Evolutionary conservation across 2,329 filamentous ascomycete species (phyloP).

Genomic region (Venturia effusa): DNA sequence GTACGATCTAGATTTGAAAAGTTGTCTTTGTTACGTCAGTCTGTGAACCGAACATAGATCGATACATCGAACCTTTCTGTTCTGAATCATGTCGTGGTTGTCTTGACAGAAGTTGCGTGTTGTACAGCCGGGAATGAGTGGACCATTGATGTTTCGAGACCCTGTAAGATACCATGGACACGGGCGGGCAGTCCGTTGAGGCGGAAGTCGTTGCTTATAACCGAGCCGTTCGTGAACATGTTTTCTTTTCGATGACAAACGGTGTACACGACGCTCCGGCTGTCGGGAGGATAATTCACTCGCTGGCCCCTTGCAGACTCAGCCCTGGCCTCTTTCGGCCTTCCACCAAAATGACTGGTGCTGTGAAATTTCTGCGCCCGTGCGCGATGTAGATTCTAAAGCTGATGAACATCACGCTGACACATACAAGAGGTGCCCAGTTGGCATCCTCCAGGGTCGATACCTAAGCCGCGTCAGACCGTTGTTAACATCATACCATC

Average conservation of each 20-base stretch:
- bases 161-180: neutral
- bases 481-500: neutral
- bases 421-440: conserved; percentile 36
- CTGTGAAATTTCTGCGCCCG: conserved; percentile 30
- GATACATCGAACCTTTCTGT: neutral
- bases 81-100: neutral
- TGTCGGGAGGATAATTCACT: neutral
- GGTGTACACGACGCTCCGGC: neutral
- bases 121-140: neutral
- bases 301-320: conserved; percentile 9
- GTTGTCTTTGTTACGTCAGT: neutral
- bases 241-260: neutral
- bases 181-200: neutral
- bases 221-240: neutral
- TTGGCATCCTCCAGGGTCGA: conserved; percentile 19
- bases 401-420: conserved; percentile 32
- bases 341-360: conserved; percentile 16
- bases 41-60: neutral
- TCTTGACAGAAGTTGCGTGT: neutral
- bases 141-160: neutral
- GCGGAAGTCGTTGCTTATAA: neutral
- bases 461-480: neutral
- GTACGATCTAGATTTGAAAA: neutral
- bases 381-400: conserved; percentile 29
- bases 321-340: conserved; percentile 9